These are phyloP conservation scores for Cadophora luteo-olivacea DNA, from an alignment of 2,329 filamentous ascomycete species.

Conservation along the genomic window DNA sequence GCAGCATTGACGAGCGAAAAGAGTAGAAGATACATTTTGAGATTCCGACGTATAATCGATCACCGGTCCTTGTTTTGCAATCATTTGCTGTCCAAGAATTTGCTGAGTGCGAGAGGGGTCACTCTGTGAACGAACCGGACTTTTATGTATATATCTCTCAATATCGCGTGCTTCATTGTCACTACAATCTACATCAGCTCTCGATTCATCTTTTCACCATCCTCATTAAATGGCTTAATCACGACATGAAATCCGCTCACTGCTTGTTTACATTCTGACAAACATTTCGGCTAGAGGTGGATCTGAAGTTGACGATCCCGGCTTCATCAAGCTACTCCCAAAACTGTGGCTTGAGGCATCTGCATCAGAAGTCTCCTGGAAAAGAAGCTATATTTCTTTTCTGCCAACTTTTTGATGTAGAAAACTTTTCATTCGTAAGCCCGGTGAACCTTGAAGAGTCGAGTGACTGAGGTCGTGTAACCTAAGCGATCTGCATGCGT, in stretches of 20 bases:
- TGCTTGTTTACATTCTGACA: background rate
- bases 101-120: background rate
- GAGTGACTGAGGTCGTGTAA: background rate
- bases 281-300: background rate
- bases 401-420: background rate
- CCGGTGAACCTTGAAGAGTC: background rate
- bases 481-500: background rate
- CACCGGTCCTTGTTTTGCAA: background rate
- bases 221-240: background rate
- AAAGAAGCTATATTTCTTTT: constrained; percentile 5
- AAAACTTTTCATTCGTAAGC: background rate
- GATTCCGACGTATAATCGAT: no score
- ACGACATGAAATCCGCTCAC: background rate
- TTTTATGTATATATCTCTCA: background rate
- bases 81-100: background rate
- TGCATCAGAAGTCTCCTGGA: no score
- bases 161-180: background rate
- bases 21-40: background rate
- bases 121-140: background rate
- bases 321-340: background rate
- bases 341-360: background rate
- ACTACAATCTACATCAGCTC: background rate
- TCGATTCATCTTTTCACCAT: background rate
- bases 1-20: background rate
- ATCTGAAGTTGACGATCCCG: background rate